Percentiles rank a stretch among this genome's conserved stretches.
Conservation (phyloP, 108 stramenopile species). For the Licmophora abbreviata region DNA sequence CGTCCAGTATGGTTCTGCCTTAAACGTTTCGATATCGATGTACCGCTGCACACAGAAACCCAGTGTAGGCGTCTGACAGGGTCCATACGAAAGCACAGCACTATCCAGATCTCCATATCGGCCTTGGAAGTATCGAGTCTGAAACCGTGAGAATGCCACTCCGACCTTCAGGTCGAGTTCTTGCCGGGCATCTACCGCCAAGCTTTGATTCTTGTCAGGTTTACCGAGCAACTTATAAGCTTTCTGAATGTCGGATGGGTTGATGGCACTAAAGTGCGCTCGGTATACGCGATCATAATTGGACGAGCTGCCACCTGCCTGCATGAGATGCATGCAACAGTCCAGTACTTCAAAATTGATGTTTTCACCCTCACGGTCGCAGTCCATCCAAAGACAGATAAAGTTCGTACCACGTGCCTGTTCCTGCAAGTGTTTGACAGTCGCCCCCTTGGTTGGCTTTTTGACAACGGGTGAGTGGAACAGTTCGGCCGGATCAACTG, state of each 20-base stretch:
- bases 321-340: constrained; percentile 66
- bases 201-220: constrained; percentile 80
- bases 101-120: constrained; percentile 88
- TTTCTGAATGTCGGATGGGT: constrained; percentile 82
- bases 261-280: constrained; percentile 94
- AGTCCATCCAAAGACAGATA: constrained; percentile 93
- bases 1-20: constrained; percentile 84
- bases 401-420: constrained; percentile 63
- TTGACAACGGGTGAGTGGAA: constrained; percentile 73
- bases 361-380: constrained; percentile 95
- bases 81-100: constrained; percentile 88
- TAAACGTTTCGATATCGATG: constrained; percentile 90
- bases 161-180: constrained; percentile 96
- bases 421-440: constrained; percentile 79
- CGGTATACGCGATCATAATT: constrained; percentile 83
- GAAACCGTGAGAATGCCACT: constrained; percentile 93
- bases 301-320: constrained; percentile 7
- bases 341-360: constrained; percentile 95
- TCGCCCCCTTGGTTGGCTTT: constrained; percentile 62
- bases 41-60: constrained; percentile 96
- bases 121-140: constrained; percentile 87
- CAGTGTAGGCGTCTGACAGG: constrained; percentile 96
- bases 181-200: constrained; percentile 92
- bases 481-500: constrained; percentile 84
- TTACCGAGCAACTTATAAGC: constrained; percentile 78